Conservation (phyloP, 2,329 filamentous ascomycete species). For the Colletotrichum gigasporum region DNA sequence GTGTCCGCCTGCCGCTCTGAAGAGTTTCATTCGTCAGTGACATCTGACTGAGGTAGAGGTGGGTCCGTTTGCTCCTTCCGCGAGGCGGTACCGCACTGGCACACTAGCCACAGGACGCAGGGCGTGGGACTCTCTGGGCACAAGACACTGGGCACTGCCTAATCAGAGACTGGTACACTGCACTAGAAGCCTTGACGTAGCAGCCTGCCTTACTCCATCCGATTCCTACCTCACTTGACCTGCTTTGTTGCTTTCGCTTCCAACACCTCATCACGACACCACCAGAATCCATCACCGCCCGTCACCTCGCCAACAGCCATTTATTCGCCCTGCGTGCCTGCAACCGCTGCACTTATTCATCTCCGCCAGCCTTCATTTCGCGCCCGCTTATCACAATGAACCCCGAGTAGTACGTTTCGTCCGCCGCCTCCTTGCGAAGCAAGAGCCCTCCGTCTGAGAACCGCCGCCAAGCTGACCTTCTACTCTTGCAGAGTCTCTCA, state of each 20-base stretch:
- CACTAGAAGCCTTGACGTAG: constrained; percentile 32
- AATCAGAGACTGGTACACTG: constrained; percentile 8
- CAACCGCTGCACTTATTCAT: constrained; percentile 5
- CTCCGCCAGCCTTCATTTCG: constrained; percentile 18
- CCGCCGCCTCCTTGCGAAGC: constrained; percentile 19
- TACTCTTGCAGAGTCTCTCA: constrained; percentile 21
- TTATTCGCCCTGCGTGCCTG: constrained; percentile 14
- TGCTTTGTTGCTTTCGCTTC: constrained; percentile 30
- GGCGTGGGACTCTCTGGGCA: no score
- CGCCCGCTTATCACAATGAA: constrained; percentile 73
- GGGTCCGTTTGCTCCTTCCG: constrained; percentile 21
- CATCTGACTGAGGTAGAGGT: constrained; percentile 9
- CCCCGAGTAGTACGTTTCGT: constrained; percentile 83
- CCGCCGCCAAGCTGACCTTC: constrained; percentile 33
- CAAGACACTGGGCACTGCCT: constrained; percentile 20
- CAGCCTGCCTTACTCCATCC: constrained; percentile 30
- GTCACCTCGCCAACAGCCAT: constrained; percentile 20
- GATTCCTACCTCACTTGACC: constrained; percentile 31
- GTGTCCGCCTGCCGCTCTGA: background rate
- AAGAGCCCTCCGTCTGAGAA: constrained; percentile 9
- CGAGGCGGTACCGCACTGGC: background rate
- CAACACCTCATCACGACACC: constrained; percentile 32
- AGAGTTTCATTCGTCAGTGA: constrained; percentile 27
- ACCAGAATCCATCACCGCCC: constrained; percentile 22
- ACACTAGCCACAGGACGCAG: constrained; percentile 1